Evolutionary conservation across 2,329 filamentous ascomycete species (phyloP), one percentile per base, ranked within the genome.

Genomic region (Talaromyces sp.): DNA sequence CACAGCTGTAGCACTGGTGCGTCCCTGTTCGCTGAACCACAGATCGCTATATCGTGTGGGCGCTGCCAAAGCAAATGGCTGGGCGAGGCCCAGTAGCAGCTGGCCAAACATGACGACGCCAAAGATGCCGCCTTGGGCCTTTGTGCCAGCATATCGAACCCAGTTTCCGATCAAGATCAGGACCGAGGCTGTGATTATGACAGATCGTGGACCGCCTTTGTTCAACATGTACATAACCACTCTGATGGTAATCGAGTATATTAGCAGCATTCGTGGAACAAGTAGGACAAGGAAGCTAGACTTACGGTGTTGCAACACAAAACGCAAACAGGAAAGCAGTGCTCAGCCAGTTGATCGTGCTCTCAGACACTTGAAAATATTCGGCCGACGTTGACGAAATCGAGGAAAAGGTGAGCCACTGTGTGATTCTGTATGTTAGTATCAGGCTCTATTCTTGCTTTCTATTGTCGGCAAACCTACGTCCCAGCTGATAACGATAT

Each of bases 401-500:
- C 46, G 93, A 89, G 1, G 93, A 89, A 75, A 92, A 97, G 7
- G 92, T 95, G 67, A 98, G 84, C 93, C 93, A 98, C 90, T 92
- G 62, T 59, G 19, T n/a, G 13, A 27, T 17, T 53, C 26, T 41
- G 29, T n/a, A 17, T n/a, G 19, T n/a, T 19, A 53, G 53, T 35
- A 58, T 55, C 53, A 26, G n/a, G 8, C 21, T 27, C 17, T 27
- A 41, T 26, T 38, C 19, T 9, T 29, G 35, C 13, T 35, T 54
- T 35, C 26, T 35, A 17, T 55, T 29, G 17, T 29, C 8, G 14
- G 13, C 5, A 17, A 21, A 87, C 91, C 82, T 83, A 95, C 91
- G 84, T 96, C 91, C 93, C 93, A 98, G 70, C 90, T 96, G 49
- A 96, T 89, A 63, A 98, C 86, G 59, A 97, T 88, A 73, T 98